These are phyloP conservation scores for Didymella lethalis DNA, from an alignment of 2,329 filamentous ascomycete species.

Conservation along the genomic window DNA sequence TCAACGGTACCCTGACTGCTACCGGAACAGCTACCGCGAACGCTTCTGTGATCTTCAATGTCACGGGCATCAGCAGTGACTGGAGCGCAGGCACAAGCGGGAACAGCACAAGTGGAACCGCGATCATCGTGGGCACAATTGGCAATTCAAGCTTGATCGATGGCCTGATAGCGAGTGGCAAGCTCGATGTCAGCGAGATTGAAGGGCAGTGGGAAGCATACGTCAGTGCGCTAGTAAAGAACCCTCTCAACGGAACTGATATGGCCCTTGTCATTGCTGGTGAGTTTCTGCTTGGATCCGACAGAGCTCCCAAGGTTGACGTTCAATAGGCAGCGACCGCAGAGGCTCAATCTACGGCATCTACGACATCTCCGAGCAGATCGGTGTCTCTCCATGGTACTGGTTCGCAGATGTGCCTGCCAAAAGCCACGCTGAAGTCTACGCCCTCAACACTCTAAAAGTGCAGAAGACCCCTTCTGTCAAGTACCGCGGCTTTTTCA, in stretches of 20 bases:
- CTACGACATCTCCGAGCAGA: conserved; percentile 76
- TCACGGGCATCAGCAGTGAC: conserved; percentile 48
- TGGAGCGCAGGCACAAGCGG: conserved; percentile 42
- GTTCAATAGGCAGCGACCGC: conserved; percentile 61
- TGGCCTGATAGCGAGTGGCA: conserved; percentile 61
- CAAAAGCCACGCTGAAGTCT: conserved; percentile 62
- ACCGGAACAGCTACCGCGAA: conserved; percentile 62
- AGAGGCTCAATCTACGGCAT: conserved; percentile 74
- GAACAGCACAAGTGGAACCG: conserved; percentile 46
- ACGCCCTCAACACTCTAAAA: conserved; percentile 62
- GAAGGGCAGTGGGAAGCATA: conserved; percentile 75
- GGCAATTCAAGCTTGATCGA: conserved; percentile 70
- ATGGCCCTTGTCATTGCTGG: conserved; percentile 71
- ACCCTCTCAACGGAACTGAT: conserved; percentile 64
- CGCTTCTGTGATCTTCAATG: conserved; percentile 53
- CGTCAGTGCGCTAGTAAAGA: conserved; percentile 64
- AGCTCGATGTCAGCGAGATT: conserved; percentile 66
- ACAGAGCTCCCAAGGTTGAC: conserved; percentile 15
- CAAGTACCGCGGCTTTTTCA: conserved; percentile 73
- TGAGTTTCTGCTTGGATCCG: conserved; percentile 22
- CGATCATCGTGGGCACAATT: conserved; percentile 73
- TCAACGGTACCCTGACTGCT: conserved; percentile 64
- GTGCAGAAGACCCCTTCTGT: conserved; percentile 67
- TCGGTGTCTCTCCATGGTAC: conserved; percentile 75
- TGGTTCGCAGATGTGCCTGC: conserved; percentile 71